phyloP scores from a whole-genome alignment of 306 rosid genomes.

The Fragaria vesca region DNA sequence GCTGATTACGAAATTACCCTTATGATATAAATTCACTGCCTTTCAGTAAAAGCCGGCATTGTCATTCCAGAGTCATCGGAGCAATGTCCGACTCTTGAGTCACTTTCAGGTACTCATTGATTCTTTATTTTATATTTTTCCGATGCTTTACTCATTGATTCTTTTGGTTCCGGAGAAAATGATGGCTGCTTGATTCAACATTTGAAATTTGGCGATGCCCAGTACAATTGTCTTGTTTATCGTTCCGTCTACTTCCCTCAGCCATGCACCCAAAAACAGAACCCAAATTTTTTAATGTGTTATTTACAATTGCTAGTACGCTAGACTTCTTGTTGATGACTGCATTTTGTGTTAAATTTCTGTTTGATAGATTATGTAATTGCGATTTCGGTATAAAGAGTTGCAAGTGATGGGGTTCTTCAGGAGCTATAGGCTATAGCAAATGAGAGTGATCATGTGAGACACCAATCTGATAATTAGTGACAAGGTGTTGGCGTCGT shows the following conservation, averaged over 20 bases:
- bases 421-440: constrained; percentile 14
- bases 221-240: not conserved
- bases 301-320: not conserved
- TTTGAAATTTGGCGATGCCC: no score
- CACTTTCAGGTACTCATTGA: not conserved
- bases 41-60: no score
- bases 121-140: no score
- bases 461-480: constrained; percentile 20
- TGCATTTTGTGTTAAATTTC: not conserved
- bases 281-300: not conserved
- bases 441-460: constrained; percentile 43
- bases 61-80: not conserved
- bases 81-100: not conserved
- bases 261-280: not conserved
- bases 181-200: no score
- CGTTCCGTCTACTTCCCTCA: not conserved
- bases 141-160: no score
- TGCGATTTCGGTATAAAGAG: constrained; percentile 62
- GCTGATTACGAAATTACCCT: no score
- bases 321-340: not conserved
- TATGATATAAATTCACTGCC: no score
- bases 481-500: not conserved
- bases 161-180: no score
- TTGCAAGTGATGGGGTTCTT: constrained; percentile 33
- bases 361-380: not conserved